Conservation (phyloP, 2,329 filamentous ascomycete species). For the Epicoccum sorghinum region DNA sequence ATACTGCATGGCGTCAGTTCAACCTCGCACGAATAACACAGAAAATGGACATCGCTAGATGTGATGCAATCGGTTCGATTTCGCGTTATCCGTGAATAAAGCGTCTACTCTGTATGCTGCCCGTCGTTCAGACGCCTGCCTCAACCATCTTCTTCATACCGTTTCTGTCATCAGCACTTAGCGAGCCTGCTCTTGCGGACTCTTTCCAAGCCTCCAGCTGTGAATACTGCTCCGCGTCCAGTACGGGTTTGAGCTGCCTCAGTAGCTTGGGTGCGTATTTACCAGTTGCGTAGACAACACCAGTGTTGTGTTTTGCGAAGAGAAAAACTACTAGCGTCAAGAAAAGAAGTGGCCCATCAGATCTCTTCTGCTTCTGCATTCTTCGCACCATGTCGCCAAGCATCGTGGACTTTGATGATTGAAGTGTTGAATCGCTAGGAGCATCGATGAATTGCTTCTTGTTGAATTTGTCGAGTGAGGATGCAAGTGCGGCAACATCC, state of each 20-base stretch:
- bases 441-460: constrained; percentile 40
- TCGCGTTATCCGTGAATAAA: neutral
- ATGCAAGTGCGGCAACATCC: constrained; percentile 15
- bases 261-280: constrained; percentile 50
- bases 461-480: constrained; percentile 40
- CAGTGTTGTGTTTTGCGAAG: constrained; percentile 35
- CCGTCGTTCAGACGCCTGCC: constrained; percentile 1
- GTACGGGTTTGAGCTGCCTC: constrained; percentile 39
- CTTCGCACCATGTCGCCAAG: constrained; percentile 42
- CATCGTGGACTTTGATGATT: constrained; percentile 31
- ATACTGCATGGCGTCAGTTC: neutral
- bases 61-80: too few species aligned
- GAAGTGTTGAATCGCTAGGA: constrained; percentile 9
- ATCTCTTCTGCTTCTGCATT: constrained; percentile 42
- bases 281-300: constrained; percentile 49
- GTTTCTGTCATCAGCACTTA: constrained; percentile 41
- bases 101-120: neutral
- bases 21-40: neutral
- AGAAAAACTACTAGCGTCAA: constrained; percentile 45
- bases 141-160: constrained; percentile 43
- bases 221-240: constrained; percentile 33
- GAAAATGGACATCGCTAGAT: too few species aligned
- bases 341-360: constrained; percentile 47
- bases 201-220: constrained; percentile 48
- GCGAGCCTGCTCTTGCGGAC: constrained; percentile 38